phyloP scores from a whole-genome alignment of 306 rosid genomes.

The Benincasa hispida region DNA sequence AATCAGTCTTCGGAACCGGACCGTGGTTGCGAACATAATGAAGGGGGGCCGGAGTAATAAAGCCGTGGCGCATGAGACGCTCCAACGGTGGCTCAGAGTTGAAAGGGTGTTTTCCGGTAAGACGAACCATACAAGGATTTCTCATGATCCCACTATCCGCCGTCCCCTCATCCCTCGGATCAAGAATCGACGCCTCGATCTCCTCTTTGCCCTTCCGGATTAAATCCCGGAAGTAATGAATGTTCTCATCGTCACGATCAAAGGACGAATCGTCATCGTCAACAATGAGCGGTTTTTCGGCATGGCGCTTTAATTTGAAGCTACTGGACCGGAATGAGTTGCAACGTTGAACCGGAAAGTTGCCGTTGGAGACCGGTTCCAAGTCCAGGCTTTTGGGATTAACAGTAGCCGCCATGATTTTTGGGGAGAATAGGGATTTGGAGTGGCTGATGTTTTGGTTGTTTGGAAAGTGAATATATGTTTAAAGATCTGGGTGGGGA shows the following conservation, averaged over 20 bases:
- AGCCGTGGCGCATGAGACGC: neutral
- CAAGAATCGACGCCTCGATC: slow-evolving; percentile 20
- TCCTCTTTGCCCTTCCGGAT: slow-evolving; percentile 25
- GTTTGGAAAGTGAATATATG: neutral
- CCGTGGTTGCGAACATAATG: slow-evolving; percentile 35
- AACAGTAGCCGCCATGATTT: slow-evolving; percentile 46
- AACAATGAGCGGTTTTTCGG: neutral
- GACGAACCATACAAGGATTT: slow-evolving; percentile 44
- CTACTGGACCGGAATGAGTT: neutral
- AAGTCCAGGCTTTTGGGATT: slow-evolving; percentile 15
- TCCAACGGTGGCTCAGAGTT: neutral
- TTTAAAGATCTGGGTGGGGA: neutral
- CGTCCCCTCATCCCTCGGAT: slow-evolving; percentile 47
- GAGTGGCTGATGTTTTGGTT: neutral
- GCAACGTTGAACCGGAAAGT: slow-evolving; percentile 14
- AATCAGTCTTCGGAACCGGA: slow-evolving; percentile 32
- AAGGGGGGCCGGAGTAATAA: neutral
- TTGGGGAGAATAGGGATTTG: neutral
- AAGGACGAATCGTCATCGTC: slow-evolving; percentile 14
- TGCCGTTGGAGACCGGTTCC: slow-evolving; percentile 17
- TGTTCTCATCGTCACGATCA: slow-evolving; percentile 19
- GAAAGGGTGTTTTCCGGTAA: neutral
- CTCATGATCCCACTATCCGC: slow-evolving; percentile 59
- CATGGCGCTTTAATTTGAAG: neutral
- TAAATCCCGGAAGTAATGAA: neutral